Base-by-base conservation (phyloP, 306 rosid species). In the Mimosa bimucronata region DNA sequence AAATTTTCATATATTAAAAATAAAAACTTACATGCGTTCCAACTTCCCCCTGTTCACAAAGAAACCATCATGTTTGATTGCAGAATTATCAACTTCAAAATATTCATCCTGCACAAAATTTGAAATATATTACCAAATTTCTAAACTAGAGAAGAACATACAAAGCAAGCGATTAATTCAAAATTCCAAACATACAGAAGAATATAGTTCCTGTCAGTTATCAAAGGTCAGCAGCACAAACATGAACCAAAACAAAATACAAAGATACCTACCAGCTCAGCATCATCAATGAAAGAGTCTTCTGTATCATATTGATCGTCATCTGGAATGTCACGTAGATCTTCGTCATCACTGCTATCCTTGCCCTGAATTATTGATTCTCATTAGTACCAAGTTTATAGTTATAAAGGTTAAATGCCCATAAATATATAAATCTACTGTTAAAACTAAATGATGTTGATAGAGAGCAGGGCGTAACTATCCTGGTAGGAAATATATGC, bases 261-360 rank as follows among this genome's bases (percentile, higher is more conserved):
- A 58, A 21, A 77, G 71, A 83, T 48, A 89, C 94, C 80, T 57
- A 95, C 98, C 99, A 95, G 89, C 88, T 95, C 98, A 31, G 97
- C 94, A 79, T 95, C 99, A 45, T 95, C 99, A 71, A 95, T 95
- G 82, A 95, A 95, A 64, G 99, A 95, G 88, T 95, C 99, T 77
- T 95, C 98, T 1, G 99, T 95, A 78, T 95, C 99, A 86, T 95
- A 95, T 75, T 93, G 99, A 90, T 95, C 97, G 65, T 95, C 99
- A 79, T 95, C 97, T 21, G 97, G 98, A 87, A 86, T 80, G 69
- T 92, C 92, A 68, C 65, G 85, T 80, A 77, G 58, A 88, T 91
- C 99, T 79, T 91, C 99, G 26, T 94, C 98, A 34, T 95, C 99
- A 55, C 97, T 91, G 71, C 99, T 95, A 84, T 93, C 98, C 83